These are phyloP conservation scores for Penicillium herquei DNA, from an alignment of 495 filamentous ascomycete species.

Conservation along the genomic window DNA sequence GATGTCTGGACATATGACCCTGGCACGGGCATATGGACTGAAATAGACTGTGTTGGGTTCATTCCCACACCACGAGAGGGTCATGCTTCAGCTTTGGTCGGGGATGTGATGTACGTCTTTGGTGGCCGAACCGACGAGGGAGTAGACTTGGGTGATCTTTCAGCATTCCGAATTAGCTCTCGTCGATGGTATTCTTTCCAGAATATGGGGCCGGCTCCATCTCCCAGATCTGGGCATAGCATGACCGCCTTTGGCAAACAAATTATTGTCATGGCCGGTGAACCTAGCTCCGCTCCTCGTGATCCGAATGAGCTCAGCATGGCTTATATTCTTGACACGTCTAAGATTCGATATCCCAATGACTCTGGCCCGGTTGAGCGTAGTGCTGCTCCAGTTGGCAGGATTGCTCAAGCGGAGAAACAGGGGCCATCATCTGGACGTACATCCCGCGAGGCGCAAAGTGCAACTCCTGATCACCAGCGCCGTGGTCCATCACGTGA, in stretches of 20 bases:
- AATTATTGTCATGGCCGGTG: constrained; percentile 87
- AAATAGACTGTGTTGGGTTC: constrained; percentile 94
- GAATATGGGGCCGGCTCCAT: constrained; percentile 97
- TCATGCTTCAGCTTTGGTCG: constrained; percentile 87
- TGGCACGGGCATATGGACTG: constrained; percentile 73
- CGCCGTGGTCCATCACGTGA: constrained; percentile 56
- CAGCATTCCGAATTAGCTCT: constrained; percentile 89
- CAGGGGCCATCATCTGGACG: constrained; percentile 34
- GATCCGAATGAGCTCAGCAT: constrained; percentile 81
- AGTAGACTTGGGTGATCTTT: constrained; percentile 86
- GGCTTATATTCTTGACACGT: constrained; percentile 88
- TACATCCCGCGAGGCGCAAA: constrained; percentile 63
- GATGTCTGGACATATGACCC: constrained; percentile 98
- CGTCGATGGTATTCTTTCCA: constrained; percentile 99
- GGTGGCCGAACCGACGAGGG: constrained; percentile 95
- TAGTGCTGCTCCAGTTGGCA: constrained; percentile 23
- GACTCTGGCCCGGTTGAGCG: constrained; percentile 57
- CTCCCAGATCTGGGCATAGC: constrained; percentile 89
- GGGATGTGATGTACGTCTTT: constrained; percentile 99
- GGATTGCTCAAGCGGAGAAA: constrained; percentile 43
- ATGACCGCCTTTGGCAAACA: constrained; percentile 94
- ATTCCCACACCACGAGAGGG: constrained; percentile 93
- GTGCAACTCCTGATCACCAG: constrained; percentile 51
- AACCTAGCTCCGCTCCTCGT: constrained; percentile 82
- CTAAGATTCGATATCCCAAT: constrained; percentile 91